Evolutionary conservation across 331 rosid genomes (phyloP), one percentile per base, ranked within the genome.

Genomic region (Saraca asoca): DNA sequence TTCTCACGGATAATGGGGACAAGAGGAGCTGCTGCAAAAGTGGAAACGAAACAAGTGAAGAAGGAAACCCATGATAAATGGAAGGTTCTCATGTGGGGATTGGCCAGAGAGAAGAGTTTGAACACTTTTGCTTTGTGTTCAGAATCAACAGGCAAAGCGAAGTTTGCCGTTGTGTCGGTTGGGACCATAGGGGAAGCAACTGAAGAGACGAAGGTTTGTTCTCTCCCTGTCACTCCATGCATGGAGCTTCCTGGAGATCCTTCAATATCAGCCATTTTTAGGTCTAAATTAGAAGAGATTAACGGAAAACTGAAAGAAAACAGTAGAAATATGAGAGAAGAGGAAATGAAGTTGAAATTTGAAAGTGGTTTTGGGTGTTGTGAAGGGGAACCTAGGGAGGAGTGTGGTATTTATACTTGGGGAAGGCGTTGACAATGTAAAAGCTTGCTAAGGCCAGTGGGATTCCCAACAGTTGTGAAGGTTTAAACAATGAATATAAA

Each of bases 81-180:
- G 78, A 91, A 91, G 71, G 98, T 89, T 75, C 92, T 80, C 98
- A 91, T 91, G 81, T 91, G 98, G 7, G 98, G 98, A 0, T 86
- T 87, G 56, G 87, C 90, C 0, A 91, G 5, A 4, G 98, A 91
- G 65, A 80, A 84, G n/a, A 88, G 63, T 69, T 84, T 91, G 78
- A 91, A 88, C 7, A 82, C 89, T 58, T 82, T 91, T 5, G 95
- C 82, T 70, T 88, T 91, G 68, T 91, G 97, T 33, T 91, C 95
- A 0, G 94, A 86, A 74, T 91, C 97, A 2, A 91, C 95, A 0
- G 97, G 95, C 5, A 88, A 34, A 16, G 66, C 81, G 12, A 90
- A 90, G 2, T 85, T 81, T 1, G 90, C 96, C 0, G 90, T 86
- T 9, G 75, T 80, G 17, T 91, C 96, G 0, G 91, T 79, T 15